Conservation (phyloP, 441 rosid species). For the Manihot esculenta region DNA sequence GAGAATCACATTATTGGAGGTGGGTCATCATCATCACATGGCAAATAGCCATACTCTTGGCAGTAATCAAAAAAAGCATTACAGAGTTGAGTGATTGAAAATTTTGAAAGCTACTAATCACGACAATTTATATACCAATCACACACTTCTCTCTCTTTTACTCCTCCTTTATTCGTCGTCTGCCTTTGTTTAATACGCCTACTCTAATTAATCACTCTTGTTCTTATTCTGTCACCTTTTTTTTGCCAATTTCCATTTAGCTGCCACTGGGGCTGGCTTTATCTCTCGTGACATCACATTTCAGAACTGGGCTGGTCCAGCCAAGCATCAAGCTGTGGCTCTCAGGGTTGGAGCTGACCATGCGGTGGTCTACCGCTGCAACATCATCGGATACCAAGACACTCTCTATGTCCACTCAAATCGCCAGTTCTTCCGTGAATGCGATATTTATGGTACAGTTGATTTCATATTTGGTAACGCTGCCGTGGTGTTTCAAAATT, state of each 20-base stretch:
- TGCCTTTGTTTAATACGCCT: no score
- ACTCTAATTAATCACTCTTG: no score
- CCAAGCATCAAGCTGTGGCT: constrained; percentile 92
- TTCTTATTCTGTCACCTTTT: not conserved
- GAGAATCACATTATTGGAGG: constrained; percentile 19
- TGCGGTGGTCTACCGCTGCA: constrained; percentile 77
- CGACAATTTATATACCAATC: no score
- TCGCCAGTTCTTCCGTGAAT: constrained; percentile 87
- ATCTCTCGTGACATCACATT: constrained; percentile 86
- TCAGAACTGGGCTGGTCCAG: constrained; percentile 84
- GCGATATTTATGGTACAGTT: constrained; percentile 81
- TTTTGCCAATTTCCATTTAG: constrained; percentile 29
- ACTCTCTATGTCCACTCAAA: constrained; percentile 90
- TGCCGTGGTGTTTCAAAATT: constrained; percentile 80
- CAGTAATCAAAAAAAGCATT: not conserved
- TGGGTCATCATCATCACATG: constrained; percentile 22
- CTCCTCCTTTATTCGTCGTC: no score
- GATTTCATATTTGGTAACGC: constrained; percentile 96
- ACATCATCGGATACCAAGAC: constrained; percentile 78
- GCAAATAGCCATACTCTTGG: not conserved
- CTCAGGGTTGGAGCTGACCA: constrained; percentile 90
- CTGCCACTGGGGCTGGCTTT: constrained; percentile 88
- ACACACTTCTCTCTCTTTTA: not conserved
- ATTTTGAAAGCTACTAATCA: not conserved
- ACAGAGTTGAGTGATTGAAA: no score